Conservation (phyloP, 2,329 filamentous ascomycete species). For the Sclerotinia glacialis region DNA sequence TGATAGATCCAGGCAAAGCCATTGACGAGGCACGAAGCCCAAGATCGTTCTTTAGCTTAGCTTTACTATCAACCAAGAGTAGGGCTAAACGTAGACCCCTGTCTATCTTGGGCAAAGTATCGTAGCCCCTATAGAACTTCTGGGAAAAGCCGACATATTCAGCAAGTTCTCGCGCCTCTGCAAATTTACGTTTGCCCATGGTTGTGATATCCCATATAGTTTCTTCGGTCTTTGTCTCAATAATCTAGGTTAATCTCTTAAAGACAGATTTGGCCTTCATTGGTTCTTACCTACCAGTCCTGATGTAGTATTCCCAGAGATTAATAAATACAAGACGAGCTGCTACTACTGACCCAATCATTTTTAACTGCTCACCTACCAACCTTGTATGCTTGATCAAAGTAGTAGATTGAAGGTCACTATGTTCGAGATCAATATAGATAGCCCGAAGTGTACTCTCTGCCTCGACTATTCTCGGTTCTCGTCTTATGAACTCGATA, state of each 20-base stretch:
- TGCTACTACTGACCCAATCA: conserved; percentile 22
- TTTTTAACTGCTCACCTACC: conserved; percentile 24
- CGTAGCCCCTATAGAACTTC: conserved; percentile 44
- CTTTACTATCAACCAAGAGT: conserved; percentile 45
- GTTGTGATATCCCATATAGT: conserved; percentile 24
- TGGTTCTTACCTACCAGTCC: conserved; percentile 23
- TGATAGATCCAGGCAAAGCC: conserved; percentile 42
- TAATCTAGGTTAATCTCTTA: conserved; percentile 22
- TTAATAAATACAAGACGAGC: conserved; percentile 22
- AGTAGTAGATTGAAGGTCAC: conserved; percentile 22
- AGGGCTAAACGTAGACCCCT: conserved; percentile 48
- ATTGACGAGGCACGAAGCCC: conserved; percentile 41
- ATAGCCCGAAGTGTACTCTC: conserved; percentile 25
- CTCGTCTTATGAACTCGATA: conserved; percentile 25
- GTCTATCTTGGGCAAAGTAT: conserved; percentile 41
- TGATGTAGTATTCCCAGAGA: conserved; percentile 28
- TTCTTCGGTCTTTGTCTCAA: conserved; percentile 21
- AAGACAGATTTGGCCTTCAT: conserved; percentile 24
- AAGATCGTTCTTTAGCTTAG: conserved; percentile 39
- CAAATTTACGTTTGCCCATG: conserved; percentile 42
- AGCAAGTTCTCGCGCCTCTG: conserved; percentile 45
- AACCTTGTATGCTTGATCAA: conserved; percentile 21
- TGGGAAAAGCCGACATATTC: conserved; percentile 46
- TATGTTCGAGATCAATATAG: conserved; percentile 25
- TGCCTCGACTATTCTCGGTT: conserved; percentile 26